phyloP scores from a whole-genome alignment of 2,329 filamentous ascomycete species.

The Curvularia sp. region DNA sequence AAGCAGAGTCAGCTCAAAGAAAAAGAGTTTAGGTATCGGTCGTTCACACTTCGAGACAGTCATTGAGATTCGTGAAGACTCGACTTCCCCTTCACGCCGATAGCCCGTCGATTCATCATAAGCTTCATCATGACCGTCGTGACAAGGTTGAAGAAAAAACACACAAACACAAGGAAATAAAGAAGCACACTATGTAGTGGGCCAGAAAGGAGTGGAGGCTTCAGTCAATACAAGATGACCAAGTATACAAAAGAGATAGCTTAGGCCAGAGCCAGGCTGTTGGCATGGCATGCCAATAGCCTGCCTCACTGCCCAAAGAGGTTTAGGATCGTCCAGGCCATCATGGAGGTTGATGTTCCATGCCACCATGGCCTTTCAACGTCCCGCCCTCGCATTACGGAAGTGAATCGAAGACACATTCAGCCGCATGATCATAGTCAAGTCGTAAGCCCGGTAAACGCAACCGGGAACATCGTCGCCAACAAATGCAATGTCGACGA shows the following conservation, averaged over 20 bases:
- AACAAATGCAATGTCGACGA: conserved; percentile 21
- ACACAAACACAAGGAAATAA: conserved; percentile 28
- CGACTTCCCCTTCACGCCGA: conserved; percentile 18
- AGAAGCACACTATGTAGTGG: conserved; percentile 24
- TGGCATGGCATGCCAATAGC: conserved; percentile 1
- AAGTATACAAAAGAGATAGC: conserved; percentile 38
- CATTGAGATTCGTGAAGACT: conserved; percentile 31
- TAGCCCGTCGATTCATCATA: conserved; percentile 30
- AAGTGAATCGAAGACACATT: conserved; percentile 36
- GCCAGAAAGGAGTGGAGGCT: conserved; percentile 29
- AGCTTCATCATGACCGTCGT: conserved; percentile 38
- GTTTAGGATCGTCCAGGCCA: neutral
- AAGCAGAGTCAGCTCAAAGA: conserved; percentile 27
- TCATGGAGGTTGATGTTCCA: neutral
- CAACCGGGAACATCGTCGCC: conserved; percentile 21
- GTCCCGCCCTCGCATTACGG: conserved; percentile 30
- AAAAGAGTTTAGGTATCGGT: conserved; percentile 30
- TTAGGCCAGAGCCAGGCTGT: conserved; percentile 16
- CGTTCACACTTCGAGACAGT: conserved; percentile 33
- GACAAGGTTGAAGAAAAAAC: conserved; percentile 24
- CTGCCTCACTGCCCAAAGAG: neutral
- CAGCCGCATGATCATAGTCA: conserved; percentile 39
- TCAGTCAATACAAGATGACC: conserved; percentile 30
- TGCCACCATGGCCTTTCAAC: conserved; percentile 9
- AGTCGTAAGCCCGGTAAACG: conserved; percentile 27